These are phyloP conservation scores for Evansstolkia leycettana DNA, from an alignment of 495 filamentous ascomycete species.

Conservation along the genomic window DNA sequence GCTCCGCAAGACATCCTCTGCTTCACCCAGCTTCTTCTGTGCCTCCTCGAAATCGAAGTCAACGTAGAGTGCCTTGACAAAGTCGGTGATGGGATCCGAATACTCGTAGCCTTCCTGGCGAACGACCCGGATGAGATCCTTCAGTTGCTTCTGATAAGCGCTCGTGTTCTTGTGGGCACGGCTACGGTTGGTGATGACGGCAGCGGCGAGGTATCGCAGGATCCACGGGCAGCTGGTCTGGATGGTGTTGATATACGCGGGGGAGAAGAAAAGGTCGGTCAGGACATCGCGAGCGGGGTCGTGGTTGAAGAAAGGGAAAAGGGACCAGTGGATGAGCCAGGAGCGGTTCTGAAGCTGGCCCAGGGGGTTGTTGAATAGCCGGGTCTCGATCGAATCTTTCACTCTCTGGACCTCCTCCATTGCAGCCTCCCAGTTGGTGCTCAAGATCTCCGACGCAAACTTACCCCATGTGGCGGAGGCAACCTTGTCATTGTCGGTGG, in stretches of 20 bases:
- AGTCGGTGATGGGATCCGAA: slow-evolving; percentile 87
- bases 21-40: slow-evolving; percentile 79
- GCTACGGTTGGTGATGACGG: slow-evolving; percentile 90
- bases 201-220: slow-evolving; percentile 83
- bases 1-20: slow-evolving; percentile 79
- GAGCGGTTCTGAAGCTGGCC: slow-evolving; percentile 89
- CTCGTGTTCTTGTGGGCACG: slow-evolving; percentile 65
- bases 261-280: slow-evolving; percentile 92
- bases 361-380: slow-evolving; percentile 89
- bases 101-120: slow-evolving; percentile 97
- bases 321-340: slow-evolving; percentile 94
- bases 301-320: slow-evolving; percentile 98
- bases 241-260: slow-evolving; percentile 96
- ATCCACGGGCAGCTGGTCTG: slow-evolving; percentile 97
- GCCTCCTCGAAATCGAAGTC: slow-evolving; percentile 99
- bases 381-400: slow-evolving; percentile 82
- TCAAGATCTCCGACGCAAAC: slow-evolving; percentile 85
- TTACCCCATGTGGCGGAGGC: slow-evolving; percentile 93
- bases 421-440: slow-evolving; percentile 85
- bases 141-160: slow-evolving; percentile 93
- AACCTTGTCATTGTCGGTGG: slow-evolving; percentile 95
- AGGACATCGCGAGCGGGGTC: slow-evolving; percentile 80
- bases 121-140: slow-evolving; percentile 88
- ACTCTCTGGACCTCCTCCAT: slow-evolving; percentile 92
- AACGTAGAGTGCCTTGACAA: slow-evolving; percentile 89